Evolutionary conservation across 257 asterid species (phyloP).

Genomic region (Capsicum pubescens): DNA sequence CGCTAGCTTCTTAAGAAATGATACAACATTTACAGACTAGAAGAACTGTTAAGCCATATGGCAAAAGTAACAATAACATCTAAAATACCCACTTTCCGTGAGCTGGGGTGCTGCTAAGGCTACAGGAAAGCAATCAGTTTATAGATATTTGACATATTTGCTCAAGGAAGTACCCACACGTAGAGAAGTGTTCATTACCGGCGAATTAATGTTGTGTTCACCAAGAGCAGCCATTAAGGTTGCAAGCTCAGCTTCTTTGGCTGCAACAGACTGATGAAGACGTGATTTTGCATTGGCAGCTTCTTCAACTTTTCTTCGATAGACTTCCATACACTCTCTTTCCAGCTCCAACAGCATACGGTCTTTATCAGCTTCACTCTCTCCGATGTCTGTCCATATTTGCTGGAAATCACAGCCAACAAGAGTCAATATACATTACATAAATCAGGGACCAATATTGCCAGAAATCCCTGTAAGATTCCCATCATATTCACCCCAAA

Average conservation of each 20-base stretch:
- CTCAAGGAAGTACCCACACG: background rate
- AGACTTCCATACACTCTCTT: constrained; percentile 82
- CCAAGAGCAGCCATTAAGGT: constrained; percentile 92
- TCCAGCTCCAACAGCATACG: constrained; percentile 86
- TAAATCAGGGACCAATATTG: background rate
- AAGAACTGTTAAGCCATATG: background rate
- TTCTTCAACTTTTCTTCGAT: constrained; percentile 85
- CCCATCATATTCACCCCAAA: constrained; percentile 2
- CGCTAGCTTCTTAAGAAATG: background rate
- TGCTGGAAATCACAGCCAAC: constrained; percentile 55
- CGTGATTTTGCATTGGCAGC: constrained; percentile 76
- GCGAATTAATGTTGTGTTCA: constrained; percentile 58
- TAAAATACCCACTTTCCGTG: background rate
- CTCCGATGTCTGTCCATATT: constrained; percentile 94
- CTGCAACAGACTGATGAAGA: constrained; percentile 82
- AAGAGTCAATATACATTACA: background rate
- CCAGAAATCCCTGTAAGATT: background rate
- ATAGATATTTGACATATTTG: background rate
- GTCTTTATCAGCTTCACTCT: constrained; percentile 76
- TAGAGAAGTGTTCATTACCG: constrained; percentile 49
- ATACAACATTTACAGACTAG: background rate
- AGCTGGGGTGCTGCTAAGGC: background rate
- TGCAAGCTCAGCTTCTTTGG: constrained; percentile 92
- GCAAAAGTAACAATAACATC: constrained; percentile 21
- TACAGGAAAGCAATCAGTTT: constrained; percentile 2